Evolutionary conservation across 768 basidiomycete species (phyloP).

Genomic region (Porpolomopsis calyptriformis): DNA sequence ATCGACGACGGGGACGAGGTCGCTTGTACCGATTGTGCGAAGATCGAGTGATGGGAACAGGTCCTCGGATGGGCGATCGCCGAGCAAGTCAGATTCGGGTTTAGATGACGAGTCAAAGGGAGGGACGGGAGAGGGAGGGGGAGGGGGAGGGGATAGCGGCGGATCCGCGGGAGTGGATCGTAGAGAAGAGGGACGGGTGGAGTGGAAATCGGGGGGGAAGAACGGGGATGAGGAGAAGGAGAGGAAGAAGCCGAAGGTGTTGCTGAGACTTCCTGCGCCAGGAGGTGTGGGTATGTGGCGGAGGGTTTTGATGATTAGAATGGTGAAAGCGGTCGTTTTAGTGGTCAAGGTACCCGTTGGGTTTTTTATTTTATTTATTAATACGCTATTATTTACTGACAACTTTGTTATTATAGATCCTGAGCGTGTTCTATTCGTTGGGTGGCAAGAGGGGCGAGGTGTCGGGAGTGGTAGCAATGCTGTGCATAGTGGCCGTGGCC

Average conservation of each 20-base stretch:
- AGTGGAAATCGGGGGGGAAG: no score
- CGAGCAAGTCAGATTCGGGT: no score
- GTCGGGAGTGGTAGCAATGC: neutral
- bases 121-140: neutral
- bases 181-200: no score
- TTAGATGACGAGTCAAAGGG: neutral
- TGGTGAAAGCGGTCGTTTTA: constrained; percentile 7
- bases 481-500: neutral
- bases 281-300: neutral
- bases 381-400: no score
- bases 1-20: neutral
- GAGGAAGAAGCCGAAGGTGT: no score
- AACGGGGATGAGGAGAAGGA: no score
- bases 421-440: no score
- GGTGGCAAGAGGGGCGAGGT: neutral
- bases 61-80: no score
- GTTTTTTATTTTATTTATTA: no score
- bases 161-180: neutral
- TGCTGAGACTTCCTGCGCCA: constrained; percentile 3
- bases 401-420: no score
- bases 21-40: neutral
- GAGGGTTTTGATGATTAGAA: neutral
- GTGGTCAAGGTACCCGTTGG: constrained; percentile 5
- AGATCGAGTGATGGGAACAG: neutral
- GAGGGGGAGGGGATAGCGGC: neutral